Evolutionary conservation across 2,329 filamentous ascomycete genomes (phyloP).

Genomic region (Coleophoma cylindrospora): DNA sequence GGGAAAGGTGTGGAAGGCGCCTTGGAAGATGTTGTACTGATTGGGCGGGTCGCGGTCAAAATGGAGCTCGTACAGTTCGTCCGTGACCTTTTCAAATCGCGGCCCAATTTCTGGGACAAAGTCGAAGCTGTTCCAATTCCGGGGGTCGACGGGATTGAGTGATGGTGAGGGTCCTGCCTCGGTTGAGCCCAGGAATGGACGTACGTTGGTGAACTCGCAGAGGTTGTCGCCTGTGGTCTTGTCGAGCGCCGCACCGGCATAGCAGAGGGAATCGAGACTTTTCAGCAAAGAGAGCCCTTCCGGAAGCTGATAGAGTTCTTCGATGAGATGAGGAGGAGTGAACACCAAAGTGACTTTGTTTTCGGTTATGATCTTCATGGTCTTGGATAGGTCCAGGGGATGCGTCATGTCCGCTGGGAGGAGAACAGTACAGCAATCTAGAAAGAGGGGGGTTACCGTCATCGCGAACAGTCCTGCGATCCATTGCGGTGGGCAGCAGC

Average conservation of each 20-base stretch:
- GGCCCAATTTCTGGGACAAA: neutral
- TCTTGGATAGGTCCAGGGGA: neutral
- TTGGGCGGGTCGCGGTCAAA: neutral
- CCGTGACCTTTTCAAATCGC: neutral
- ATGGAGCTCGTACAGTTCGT: neutral
- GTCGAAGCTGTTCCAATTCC: neutral
- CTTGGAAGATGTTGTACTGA: neutral
- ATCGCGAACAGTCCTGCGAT: neutral
- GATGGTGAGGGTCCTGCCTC: neutral
- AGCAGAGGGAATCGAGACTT: neutral
- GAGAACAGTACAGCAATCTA: neutral
- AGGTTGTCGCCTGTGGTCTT: neutral
- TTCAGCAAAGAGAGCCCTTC: neutral
- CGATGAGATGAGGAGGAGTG: neutral
- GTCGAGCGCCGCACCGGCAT: neutral
- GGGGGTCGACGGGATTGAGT: neutral
- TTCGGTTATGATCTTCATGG: neutral
- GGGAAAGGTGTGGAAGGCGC: neutral
- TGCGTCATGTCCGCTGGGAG: neutral
- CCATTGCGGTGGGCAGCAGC: neutral
- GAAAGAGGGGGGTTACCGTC: neutral
- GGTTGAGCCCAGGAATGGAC: neutral
- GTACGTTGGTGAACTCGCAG: neutral
- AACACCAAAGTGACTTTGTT: neutral
- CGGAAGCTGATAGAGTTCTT: neutral